Evolutionary conservation across 1,139 yeast genomes (phyloP), one percentile per base, ranked within the genome.

Genomic region (Protomyces macrosporus): DNA sequence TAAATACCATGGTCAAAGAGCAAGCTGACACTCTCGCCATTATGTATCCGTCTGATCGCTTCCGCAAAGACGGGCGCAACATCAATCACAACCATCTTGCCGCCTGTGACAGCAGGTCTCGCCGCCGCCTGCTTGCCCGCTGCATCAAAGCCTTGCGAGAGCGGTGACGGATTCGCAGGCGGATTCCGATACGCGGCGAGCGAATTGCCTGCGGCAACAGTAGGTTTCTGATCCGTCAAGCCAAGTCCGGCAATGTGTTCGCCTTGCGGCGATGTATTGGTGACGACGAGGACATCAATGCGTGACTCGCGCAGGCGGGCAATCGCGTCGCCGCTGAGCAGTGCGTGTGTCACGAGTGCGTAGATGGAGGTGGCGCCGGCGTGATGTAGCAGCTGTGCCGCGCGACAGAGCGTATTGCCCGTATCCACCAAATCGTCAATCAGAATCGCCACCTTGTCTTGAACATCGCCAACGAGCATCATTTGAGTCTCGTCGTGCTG

Each of bases 391-490:
- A 93, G 86, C 70, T 91, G 97, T 33, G 97, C 97, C 51, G 98
- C 98, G 77, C 91, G 93, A 67, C 91, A 95, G 70, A 93, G 79
- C 3, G 98, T 93, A 66, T 98, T 98, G 78, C 98, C 93, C 32
- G 98, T 93, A 74, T 93, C 98, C 57, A 98, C 98, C 96, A 93
- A 91, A 74, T 93, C 98, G 77, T 93, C 98, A 53, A 93, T 95
- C 69, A 93, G 84, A 65, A 93, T 81, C 76, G 98, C 91, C 60
- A 88, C 84, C 76, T 90, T 90, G 69, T 86, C 87, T 9, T 86
- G 78, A 48, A 93, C 98, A 75, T 93, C 98, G 69, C 98, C 98
- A 61, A 93, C 98, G 64, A 93, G 82, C 35, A 93, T 97, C 98
- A 91, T 91, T 72, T 90, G 82, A 52, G 91, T 84, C 37, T 91